phyloP scores from a whole-genome alignment of 768 basidiomycete species.

The Flagelloscypha sp. region DNA sequence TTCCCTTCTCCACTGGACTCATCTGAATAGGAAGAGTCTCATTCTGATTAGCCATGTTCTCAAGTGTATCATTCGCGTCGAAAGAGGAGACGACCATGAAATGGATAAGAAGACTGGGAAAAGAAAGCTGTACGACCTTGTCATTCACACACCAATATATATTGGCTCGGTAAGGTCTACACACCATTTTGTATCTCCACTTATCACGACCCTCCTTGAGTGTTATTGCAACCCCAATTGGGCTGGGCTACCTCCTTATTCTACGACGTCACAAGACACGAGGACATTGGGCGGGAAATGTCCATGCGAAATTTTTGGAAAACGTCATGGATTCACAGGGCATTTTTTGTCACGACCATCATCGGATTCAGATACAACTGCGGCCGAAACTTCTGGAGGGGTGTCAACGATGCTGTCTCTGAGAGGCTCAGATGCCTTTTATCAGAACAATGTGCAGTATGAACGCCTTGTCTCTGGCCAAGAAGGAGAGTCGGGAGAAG shows the following conservation, averaged over 20 bases:
- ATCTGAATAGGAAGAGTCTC: conserved; percentile 68
- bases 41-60: conserved; percentile 69
- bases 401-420: conserved; percentile 2
- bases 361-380: conserved; percentile 2
- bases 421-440: conserved; percentile 11
- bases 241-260: conserved; percentile 73
- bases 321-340: too few relatives aligned
- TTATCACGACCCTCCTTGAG: too few relatives aligned
- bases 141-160: conserved; percentile 77
- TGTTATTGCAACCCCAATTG: conserved; percentile 79
- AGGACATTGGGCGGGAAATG: too few relatives aligned
- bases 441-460: conserved; percentile 36
- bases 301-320: conserved; percentile 17
- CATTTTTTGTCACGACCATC: conserved; percentile 3
- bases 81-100: conserved; percentile 64
- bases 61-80: conserved; percentile 76
- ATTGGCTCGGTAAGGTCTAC: conserved; percentile 72
- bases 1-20: conserved; percentile 72
- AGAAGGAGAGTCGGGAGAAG: conserved; percentile 74
- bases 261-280: conserved; percentile 39
- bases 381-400: too few relatives aligned
- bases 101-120: conserved; percentile 60
- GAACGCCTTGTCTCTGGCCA: conserved; percentile 79
- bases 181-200: too few relatives aligned
- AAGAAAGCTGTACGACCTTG: conserved; percentile 80